Evolutionary conservation across 2,329 filamentous ascomycete genomes (phyloP), one percentile per base, ranked within the genome.

Genomic region (Akanthomyces dipterigenus): DNA sequence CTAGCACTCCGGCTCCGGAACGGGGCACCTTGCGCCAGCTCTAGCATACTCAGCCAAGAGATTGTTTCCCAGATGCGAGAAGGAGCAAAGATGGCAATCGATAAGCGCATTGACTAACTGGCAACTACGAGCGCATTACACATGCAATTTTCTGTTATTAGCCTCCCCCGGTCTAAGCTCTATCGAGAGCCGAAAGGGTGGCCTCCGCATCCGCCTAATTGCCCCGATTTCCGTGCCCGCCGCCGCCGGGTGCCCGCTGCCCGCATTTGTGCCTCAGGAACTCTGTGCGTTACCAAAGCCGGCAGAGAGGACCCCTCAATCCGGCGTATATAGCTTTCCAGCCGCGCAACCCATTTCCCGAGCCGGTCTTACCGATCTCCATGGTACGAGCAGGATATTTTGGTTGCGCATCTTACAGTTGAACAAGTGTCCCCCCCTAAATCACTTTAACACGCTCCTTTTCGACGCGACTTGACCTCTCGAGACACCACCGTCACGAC

Each of bases 1-100:
- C 53, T 40, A 55, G 53, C 53, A 55, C 53, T 45, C 53, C 53
- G 53, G 40, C 40, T 45, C 53, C 53, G 53, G 14, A 22, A 31
- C 4, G 49, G n/a, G 48, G 26, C 18, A 26, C 28, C 24, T 8
- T 28, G 24, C 3, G n/a, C 31, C 31, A 9, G 31, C 31, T 34
- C 31, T n/a, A n/a, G n/a, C 31, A 31, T 9, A 31, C 31, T 5
- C 36, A 38, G 12, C 12, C 36, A 4, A 16, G 36, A 38, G 36
- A 38, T 38, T 14, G 14, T 16, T 38, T 16, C 8, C 14, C 36
- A 38, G 12, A 38, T 16, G 14, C 36, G 14, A 14, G 12, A 24
- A 1, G 4, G 3, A 38, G 5, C 7, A 3, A 38, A 38, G 14
- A 9, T 9, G 36, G 12, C 5, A 38, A 24, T 45, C n/a, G 22